Conservation (phyloP, 495 filamentous ascomycete genomes). For the Xylaria bambusicola region DNA sequence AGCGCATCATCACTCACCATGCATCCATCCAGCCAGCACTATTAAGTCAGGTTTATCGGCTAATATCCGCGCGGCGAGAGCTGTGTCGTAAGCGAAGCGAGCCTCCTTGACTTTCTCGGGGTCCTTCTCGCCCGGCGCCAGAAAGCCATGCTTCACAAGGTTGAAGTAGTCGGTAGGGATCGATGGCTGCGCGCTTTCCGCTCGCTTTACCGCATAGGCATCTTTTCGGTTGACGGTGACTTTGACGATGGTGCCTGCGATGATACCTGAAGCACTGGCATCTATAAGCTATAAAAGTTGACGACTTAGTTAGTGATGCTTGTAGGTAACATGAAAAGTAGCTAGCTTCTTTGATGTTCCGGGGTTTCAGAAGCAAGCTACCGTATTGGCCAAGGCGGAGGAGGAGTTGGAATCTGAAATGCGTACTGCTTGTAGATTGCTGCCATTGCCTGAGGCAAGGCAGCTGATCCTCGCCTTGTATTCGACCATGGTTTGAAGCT, state of each 20-base stretch:
- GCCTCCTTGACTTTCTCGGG: conserved; percentile 59
- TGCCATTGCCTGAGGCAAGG: conserved; percentile 68
- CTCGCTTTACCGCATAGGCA: conserved; percentile 77
- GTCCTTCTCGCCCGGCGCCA: conserved; percentile 52
- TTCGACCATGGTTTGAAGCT: conserved; percentile 33
- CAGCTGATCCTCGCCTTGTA: conserved; percentile 30
- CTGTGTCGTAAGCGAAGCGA: conserved; percentile 74
- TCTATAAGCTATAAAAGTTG: conserved; percentile 62
- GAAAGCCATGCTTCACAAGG: conserved; percentile 64
- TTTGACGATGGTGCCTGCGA: conserved; percentile 65
- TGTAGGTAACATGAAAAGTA: not conserved
- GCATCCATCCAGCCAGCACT: conserved; percentile 71
- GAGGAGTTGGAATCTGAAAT: not conserved
- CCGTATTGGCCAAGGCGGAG: not conserved
- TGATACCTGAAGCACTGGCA: conserved; percentile 58
- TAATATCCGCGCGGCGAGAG: conserved; percentile 72
- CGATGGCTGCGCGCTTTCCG: conserved; percentile 52
- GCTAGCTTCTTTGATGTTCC: not conserved
- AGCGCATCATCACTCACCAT: conserved; percentile 31
- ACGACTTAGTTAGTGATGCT: not conserved
- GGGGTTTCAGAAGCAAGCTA: not conserved
- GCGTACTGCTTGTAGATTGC: conserved; percentile 75
- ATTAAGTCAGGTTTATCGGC: conserved; percentile 70
- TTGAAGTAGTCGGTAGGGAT: conserved; percentile 90
- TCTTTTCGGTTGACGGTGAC: conserved; percentile 82